These are phyloP conservation scores for Hymenoscyphus scutula DNA, from an alignment of 2,329 filamentous ascomycete species.

Conservation along the genomic window DNA sequence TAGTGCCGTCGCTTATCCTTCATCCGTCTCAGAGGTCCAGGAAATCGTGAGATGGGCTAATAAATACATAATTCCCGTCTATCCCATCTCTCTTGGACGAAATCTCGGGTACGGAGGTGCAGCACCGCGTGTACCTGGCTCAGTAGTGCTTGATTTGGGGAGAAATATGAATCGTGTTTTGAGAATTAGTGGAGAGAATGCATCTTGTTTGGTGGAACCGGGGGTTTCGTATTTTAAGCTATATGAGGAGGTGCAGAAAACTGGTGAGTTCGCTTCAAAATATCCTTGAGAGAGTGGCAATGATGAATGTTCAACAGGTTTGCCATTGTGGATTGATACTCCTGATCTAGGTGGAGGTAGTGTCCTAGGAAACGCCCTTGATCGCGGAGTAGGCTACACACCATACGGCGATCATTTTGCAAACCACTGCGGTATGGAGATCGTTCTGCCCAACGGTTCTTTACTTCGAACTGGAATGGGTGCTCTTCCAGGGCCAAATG, in stretches of 20 bases:
- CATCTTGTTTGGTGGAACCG: constrained; percentile 52
- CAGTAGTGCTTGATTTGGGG: constrained; percentile 50
- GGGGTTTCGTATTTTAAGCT: constrained; percentile 53
- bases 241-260: constrained; percentile 45
- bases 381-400: constrained; percentile 42
- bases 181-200: constrained; percentile 49
- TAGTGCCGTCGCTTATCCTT: constrained; percentile 45
- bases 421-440: constrained; percentile 43
- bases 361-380: constrained; percentile 45
- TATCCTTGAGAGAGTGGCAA: neutral
- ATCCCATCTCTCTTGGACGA: constrained; percentile 48
- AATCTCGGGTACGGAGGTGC: constrained; percentile 55
- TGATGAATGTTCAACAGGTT: neutral
- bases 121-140: constrained; percentile 49
- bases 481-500: constrained; percentile 40
- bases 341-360: constrained; percentile 42
- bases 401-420: constrained; percentile 42
- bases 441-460: constrained; percentile 46
- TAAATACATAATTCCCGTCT: constrained; percentile 45
- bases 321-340: constrained; percentile 17
- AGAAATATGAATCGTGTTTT: constrained; percentile 51
- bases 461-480: constrained; percentile 48
- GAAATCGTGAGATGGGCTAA: constrained; percentile 46
- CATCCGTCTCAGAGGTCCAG: constrained; percentile 46
- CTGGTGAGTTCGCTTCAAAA: neutral